These are phyloP conservation scores for Ceratocystis destructans DNA, from an alignment of 2,329 filamentous ascomycete species.

Conservation along the genomic window DNA sequence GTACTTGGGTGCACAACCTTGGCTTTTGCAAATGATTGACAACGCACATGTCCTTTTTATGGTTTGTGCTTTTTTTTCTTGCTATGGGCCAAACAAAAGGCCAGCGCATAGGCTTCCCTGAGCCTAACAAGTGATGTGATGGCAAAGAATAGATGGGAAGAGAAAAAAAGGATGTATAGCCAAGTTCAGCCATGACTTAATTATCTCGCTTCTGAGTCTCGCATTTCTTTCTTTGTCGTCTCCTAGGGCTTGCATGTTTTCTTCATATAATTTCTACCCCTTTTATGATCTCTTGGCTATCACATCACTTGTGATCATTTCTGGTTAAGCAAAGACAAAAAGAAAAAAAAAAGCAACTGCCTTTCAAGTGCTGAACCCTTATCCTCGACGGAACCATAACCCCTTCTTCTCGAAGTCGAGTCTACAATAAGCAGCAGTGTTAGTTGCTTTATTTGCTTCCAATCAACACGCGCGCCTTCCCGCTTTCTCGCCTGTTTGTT, in stretches of 20 bases:
- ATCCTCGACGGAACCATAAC: no score
- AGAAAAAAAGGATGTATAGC: not conserved
- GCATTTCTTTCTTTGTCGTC: not conserved
- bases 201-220: not conserved
- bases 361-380: no score
- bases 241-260: not conserved
- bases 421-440: no score
- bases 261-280: not conserved
- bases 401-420: no score
- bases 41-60: no score
- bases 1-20: no score
- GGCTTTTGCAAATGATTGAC: no score
- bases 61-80: no score
- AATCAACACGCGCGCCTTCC: conserved; percentile 3
- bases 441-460: conserved; percentile 1
- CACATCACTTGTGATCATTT: no score
- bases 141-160: not conserved
- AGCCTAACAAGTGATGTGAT: not conserved
- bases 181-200: no score
- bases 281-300: not conserved
- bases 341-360: no score
- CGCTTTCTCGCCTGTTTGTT: not conserved
- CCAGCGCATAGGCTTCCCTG: not conserved
- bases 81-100: not conserved
- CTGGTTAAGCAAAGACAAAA: no score